These are phyloP conservation scores for Coemansia sp. DNA, from an alignment of 192 early-diverging fungal species.

Conservation along the genomic window DNA sequence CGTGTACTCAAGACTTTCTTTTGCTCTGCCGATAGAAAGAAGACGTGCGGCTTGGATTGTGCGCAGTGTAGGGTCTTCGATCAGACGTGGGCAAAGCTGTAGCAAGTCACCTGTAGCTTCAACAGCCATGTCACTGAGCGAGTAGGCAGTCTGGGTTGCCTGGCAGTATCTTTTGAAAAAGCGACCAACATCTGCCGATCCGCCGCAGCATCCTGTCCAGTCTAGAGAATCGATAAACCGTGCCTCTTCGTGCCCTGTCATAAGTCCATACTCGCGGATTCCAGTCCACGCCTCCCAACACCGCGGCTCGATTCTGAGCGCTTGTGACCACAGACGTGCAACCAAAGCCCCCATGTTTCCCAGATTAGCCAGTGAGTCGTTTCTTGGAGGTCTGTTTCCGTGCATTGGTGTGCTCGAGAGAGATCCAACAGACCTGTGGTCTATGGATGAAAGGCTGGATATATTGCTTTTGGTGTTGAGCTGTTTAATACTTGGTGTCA, in stretches of 20 bases:
- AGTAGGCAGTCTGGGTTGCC: conserved; percentile 39
- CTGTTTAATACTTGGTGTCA: conserved; percentile 35
- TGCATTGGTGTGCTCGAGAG: neutral
- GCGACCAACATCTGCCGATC: conserved; percentile 17
- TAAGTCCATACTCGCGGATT: conserved; percentile 42
- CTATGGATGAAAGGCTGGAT: neutral
- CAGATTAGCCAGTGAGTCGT: neutral
- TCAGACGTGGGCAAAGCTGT: conserved; percentile 16
- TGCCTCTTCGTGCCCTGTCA: conserved; percentile 32
- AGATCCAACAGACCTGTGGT: neutral
- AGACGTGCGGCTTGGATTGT: conserved; percentile 47
- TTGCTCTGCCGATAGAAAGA: conserved; percentile 32
- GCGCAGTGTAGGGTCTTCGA: conserved; percentile 30
- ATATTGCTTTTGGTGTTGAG: conserved; percentile 3
- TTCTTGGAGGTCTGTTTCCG: no score
- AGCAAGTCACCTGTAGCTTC: conserved; percentile 27
- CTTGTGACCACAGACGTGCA: conserved; percentile 29
- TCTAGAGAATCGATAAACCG: conserved; percentile 24
- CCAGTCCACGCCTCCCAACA: conserved; percentile 55
- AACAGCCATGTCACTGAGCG: conserved; percentile 10
- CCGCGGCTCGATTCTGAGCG: conserved; percentile 31
- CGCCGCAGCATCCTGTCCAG: conserved; percentile 31
- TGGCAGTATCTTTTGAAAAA: conserved; percentile 45
- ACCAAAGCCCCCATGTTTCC: conserved; percentile 33
- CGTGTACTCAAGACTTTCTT: conserved; percentile 30